Percentiles rank a stretch among this genome's conserved stretches.
Conservation (phyloP, 2,329 filamentous ascomycete genomes). For the Thelonectria discophora region DNA sequence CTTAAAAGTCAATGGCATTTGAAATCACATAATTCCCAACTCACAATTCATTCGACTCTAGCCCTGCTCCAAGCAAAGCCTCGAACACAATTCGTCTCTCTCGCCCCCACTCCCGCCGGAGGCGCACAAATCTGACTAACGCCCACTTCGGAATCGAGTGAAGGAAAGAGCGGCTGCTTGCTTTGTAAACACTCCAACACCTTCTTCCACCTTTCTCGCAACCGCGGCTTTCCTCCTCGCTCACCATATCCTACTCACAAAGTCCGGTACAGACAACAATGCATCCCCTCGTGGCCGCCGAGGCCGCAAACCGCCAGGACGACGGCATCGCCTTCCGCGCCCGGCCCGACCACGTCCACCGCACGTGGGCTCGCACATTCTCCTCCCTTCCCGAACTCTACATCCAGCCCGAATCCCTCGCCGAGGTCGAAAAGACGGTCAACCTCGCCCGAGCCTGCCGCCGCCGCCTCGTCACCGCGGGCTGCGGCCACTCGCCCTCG, state of each 20-base stretch:
- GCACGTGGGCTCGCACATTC: slow-evolving; percentile 95
- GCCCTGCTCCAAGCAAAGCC: slow-evolving; percentile 13
- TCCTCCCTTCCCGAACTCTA: slow-evolving; percentile 90
- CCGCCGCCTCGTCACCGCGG: slow-evolving; percentile 84
- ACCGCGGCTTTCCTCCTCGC: not conserved
- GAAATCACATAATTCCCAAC: slow-evolving; percentile 3
- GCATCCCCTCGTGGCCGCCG: slow-evolving; percentile 49
- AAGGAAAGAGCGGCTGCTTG: slow-evolving; percentile 5
- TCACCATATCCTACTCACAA: not conserved
- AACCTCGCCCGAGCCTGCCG: slow-evolving; percentile 82
- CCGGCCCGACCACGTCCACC: slow-evolving; percentile 75
- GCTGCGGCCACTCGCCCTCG: slow-evolving; percentile 90
- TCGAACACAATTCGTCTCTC: slow-evolving; percentile 9
- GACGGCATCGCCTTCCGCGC: slow-evolving; percentile 77
- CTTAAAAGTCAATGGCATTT: slow-evolving; percentile 1
- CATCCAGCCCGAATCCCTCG: slow-evolving; percentile 80
- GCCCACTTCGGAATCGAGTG: slow-evolving; percentile 22
- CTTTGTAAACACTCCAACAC: slow-evolving; percentile 3
- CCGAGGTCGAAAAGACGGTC: slow-evolving; percentile 85
- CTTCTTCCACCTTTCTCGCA: not conserved
- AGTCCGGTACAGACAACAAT: slow-evolving; percentile 43
- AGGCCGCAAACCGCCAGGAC: slow-evolving; percentile 42
- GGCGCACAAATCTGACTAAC: slow-evolving; percentile 15
- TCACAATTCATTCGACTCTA: slow-evolving; percentile 5
- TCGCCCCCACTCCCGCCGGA: slow-evolving; percentile 15